A percentile compares a stretch with the other conserved stretches of the same genome.
Conservation (phyloP, 371 early-diverging fungal species). For the Dichotomocladium elegans region DNA sequence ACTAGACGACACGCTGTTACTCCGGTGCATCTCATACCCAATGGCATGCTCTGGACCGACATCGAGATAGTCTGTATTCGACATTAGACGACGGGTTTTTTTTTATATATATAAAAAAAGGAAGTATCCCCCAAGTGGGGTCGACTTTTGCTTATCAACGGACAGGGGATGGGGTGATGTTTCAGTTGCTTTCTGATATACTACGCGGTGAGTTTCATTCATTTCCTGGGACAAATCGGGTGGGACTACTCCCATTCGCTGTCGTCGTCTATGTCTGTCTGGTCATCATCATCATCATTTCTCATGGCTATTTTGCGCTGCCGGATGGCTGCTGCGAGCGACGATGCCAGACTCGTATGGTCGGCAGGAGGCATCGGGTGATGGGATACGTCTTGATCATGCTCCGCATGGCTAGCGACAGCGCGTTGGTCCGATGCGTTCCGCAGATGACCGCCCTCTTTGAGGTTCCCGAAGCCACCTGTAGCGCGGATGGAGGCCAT, state of each 20-base stretch:
- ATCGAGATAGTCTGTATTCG: constrained; percentile 1
- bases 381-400: not conserved
- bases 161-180: too few species aligned
- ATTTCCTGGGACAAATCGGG: too few species aligned
- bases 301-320: constrained; percentile 2
- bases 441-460: constrained; percentile 26
- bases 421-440: constrained; percentile 7
- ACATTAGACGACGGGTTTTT: not conserved
- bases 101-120: not conserved
- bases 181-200: too few species aligned
- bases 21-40: not conserved
- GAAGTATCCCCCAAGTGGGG: too few species aligned
- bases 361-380: not conserved
- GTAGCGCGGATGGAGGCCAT: constrained; percentile 43
- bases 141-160: too few species aligned
- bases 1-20: constrained; percentile 1
- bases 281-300: not conserved
- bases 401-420: not conserved
- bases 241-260: too few species aligned
- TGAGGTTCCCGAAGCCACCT: constrained; percentile 38
- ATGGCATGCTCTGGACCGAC: not conserved
- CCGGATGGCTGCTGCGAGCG: not conserved
- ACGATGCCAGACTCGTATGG: not conserved
- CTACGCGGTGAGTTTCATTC: too few species aligned
- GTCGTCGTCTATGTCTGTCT: not conserved